Evolutionary conservation across 2,329 filamentous ascomycete genomes (phyloP), one percentile per base, ranked within the genome.

Genomic region (Grosmannia huntii): DNA sequence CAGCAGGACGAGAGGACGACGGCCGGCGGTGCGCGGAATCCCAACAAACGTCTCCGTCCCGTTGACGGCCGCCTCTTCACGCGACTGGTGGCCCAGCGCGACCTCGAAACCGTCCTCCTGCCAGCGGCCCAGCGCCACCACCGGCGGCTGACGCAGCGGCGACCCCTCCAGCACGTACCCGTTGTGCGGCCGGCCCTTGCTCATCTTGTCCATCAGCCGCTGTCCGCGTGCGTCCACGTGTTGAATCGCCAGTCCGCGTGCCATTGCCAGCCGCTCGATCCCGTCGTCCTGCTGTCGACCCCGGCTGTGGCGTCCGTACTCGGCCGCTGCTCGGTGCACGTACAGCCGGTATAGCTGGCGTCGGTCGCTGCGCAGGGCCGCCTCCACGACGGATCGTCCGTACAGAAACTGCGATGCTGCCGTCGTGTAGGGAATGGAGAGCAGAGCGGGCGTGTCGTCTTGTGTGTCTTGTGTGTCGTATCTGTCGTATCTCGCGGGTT

Each of bases 381-480:
- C 87, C 62, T 87, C 79, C 25, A 97, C 89, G 1, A 89, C 84
- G 2, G 87, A 88, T 51, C 81, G 82, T 6, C 94, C 94, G 68
- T 95, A 97, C 2, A 99, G 76, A 65, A 96, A 97, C 61, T 96
- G 87, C 0, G 91, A 96, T 5, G 89, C 89, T 0, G 92, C 87
- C 0, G 90, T 95, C 0, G 89, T 90, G 67, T 92, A 83, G 53
- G 71, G 71, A 59, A 68, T 62, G 54, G 65, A 69, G 31, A 66
- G 60, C 58, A 61, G 64, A 25, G 28, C 14, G 16, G 16, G 33
- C 16, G 23, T 21, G 38, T 60, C 5, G 50, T 28, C 11, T 33
- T 19, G 23, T 10, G 51, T 49, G 33, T 59, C n/a, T 31, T 57
- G 19, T 5, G 10, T 14, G 21, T 33, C 52, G 21, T 2, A 12